phyloP scores from a whole-genome alignment of 768 basidiomycete species.

The Chalciporus sphaerocephalus region DNA sequence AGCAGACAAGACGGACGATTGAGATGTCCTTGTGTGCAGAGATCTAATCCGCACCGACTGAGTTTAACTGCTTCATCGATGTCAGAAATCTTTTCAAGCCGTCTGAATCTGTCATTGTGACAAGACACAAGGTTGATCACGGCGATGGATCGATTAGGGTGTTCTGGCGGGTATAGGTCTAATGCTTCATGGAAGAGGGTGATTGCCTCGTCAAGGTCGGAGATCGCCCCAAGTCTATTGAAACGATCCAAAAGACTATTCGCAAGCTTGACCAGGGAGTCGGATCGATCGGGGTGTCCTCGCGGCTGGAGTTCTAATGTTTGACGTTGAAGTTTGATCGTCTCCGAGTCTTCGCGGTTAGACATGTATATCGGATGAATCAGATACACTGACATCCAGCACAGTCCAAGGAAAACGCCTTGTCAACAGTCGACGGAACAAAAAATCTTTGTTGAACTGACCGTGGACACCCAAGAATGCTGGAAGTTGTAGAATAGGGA shows the following conservation, averaged over 20 bases:
- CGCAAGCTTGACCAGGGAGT: not conserved
- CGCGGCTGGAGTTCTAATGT: not conserved
- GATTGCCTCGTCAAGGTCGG: conserved; percentile 5
- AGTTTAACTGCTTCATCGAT: too few species aligned
- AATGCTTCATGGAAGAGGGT: conserved; percentile 3
- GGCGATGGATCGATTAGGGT: conserved; percentile 3
- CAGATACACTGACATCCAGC: too few species aligned
- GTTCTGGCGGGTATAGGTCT: not conserved
- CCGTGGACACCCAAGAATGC: too few species aligned
- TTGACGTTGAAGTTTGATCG: not conserved
- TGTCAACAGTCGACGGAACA: not conserved
- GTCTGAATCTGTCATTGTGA: not conserved
- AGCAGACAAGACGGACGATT: not conserved
- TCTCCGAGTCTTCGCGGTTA: not conserved
- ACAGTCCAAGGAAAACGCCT: too few species aligned
- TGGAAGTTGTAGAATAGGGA: too few species aligned
- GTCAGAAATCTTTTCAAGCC: not conserved
- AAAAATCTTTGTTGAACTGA: too few species aligned
- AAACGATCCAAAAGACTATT: not conserved
- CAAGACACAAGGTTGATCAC: conserved; percentile 12
- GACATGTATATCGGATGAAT: too few species aligned
- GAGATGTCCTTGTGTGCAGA: too few species aligned
- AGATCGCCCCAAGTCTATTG: not conserved
- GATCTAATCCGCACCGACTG: too few species aligned
- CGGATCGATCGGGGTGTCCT: not conserved